Conservation (phyloP, 768 basidiomycete genomes). For the Leccinum incarnatum region DNA sequence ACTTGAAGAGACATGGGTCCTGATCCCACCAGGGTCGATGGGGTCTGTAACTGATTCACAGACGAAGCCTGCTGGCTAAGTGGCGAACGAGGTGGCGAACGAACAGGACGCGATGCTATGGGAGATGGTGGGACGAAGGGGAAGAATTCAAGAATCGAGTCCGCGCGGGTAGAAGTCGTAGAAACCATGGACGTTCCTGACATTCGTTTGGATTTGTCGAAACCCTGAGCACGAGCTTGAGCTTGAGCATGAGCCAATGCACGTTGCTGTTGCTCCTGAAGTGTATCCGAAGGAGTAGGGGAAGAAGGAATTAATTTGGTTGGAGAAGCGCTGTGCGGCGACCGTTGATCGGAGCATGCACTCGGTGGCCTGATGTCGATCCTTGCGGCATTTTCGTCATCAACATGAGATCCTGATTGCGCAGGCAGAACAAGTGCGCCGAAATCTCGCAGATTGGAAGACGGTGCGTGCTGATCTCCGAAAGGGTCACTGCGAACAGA, state of each 20-base stretch:
- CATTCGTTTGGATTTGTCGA: conserved; percentile 46
- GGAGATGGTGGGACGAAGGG: conserved; percentile 89
- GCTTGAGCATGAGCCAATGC: conserved; percentile 62
- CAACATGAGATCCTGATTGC: conserved; percentile 57
- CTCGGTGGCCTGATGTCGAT: conserved; percentile 56
- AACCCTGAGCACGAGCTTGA: conserved; percentile 52
- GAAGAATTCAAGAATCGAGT: conserved; percentile 84
- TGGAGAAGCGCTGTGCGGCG: conserved; percentile 59
- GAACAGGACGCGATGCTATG: conserved; percentile 75
- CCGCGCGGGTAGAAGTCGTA: conserved; percentile 68
- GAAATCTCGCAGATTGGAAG: conserved; percentile 34
- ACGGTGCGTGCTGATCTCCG: conserved; percentile 48
- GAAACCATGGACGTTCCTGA: conserved; percentile 68
- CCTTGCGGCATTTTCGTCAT: conserved; percentile 64
- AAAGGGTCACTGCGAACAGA: conserved; percentile 52
- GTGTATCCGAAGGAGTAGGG: conserved; percentile 29
- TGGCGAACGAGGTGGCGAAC: conserved; percentile 75
- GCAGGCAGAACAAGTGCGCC: conserved; percentile 40
- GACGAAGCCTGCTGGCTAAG: conserved; percentile 56
- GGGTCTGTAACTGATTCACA: conserved; percentile 12
- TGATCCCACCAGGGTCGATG: background rate
- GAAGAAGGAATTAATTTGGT: conserved; percentile 56
- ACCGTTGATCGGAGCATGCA: conserved; percentile 39
- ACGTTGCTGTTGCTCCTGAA: conserved; percentile 68
- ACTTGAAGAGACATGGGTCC: background rate